Base-by-base conservation (phyloP, 176 grass and related monocot species). In the Guadua angustifolia region DNA sequence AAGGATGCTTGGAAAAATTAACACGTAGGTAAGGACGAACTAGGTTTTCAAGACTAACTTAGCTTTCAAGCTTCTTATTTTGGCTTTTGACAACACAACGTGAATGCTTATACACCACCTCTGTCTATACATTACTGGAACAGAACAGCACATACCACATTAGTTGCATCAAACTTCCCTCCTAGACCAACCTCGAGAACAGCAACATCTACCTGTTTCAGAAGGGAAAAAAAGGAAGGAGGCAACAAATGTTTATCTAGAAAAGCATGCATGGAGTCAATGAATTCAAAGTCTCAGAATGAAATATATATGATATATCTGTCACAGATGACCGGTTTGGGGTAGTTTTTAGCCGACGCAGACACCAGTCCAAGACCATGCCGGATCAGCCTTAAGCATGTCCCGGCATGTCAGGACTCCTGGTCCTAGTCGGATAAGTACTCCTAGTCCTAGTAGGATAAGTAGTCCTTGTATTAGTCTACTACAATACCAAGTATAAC, bases 181-280 rank as follows among this genome's bases (percentile, higher is more conserved):
- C 95, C 95, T 51, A 98, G 83, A 58, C 95, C 95, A 98, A 98
- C 95, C 79, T 98, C 95, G 0, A 98, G 89, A 95, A 98, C 88
- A 86, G 91, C 95, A 82, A 92, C 93, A 80, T 98, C 95, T 33
- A 98, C 93, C 95, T 98, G 85, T 71, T 88, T 75, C 11, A 75
- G 63, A 14, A 52, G 50, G 9, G 69, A 87, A 79, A 76, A 76
- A 15, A 78, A 15, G 29, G 43, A 69, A 77, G 6, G 26, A 15
- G 38, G 68, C 16, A 46, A 66, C 49, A 7, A 80, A 39, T 60
- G 14, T 82, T 81, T 46, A 63, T 32, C 55, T 55, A 4, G 35
- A 79, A 73, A 86, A 42, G 63, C 26, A 81, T 51, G 26, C 0
- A 53, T 3, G 2, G 10, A 65, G 8, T 26, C 43, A 50, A 2